These are phyloP conservation scores for Radiomyces spectabilis DNA, from an alignment of 192 early-diverging fungal species.

Conservation along the genomic window DNA sequence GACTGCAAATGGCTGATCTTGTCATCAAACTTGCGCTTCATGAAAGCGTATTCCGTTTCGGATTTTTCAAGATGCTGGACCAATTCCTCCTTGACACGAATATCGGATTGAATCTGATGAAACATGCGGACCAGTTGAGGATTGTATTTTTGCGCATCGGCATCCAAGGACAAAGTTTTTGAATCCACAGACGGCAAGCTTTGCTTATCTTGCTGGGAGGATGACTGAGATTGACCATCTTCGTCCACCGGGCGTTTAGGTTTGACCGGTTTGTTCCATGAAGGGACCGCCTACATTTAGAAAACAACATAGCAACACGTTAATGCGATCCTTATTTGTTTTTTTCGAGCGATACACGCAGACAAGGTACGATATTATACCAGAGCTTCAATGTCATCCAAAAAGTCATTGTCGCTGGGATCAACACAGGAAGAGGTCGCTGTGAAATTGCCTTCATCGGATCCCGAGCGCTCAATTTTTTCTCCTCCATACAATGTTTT, in stretches of 20 bases:
- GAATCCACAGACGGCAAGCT: no score
- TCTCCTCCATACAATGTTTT: not conserved
- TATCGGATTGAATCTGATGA: conserved; percentile 54
- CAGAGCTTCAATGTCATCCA: conserved; percentile 12
- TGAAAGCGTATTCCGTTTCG: conserved; percentile 47
- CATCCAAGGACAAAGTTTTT: no score
- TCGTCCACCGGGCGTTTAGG: no score
- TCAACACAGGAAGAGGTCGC: conserved; percentile 4
- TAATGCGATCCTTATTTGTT: not conserved
- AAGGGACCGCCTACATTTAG: conserved; percentile 13
- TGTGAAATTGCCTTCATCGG: conserved; percentile 21
- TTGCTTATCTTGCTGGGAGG: not conserved
- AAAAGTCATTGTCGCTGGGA: conserved; percentile 1
- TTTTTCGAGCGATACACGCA: not conserved
- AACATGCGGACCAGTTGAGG: conserved; percentile 38
- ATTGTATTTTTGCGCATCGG: conserved; percentile 8
- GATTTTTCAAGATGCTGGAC: conserved; percentile 48
- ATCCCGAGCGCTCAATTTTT: conserved; percentile 5
- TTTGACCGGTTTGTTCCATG: conserved; percentile 19
- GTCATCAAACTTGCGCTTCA: conserved; percentile 63
- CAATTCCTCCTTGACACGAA: conserved; percentile 53
- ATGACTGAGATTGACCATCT: not conserved
- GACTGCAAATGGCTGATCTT: conserved; percentile 55
- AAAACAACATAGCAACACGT: not conserved
- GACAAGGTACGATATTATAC: not conserved